Base-by-base conservation (phyloP, 352 stramenopile genomes). In the Globisporangium spiculum region DNA sequence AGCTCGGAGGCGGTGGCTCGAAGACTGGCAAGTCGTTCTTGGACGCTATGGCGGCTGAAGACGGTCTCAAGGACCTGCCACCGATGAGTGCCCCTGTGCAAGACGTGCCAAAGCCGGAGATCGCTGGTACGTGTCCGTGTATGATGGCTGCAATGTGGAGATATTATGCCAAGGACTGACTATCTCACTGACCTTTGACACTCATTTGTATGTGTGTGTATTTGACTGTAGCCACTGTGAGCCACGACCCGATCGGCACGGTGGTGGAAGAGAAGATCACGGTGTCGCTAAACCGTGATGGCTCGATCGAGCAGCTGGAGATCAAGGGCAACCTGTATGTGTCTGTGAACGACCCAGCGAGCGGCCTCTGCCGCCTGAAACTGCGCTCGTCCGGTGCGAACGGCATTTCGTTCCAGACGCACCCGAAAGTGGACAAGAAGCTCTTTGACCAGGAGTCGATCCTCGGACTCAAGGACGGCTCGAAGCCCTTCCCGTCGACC, bases 221-320 rank as follows among this genome's bases (percentile, higher is more conserved):
- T 32, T 32, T 22, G 20, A 32, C 8, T 67, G 9, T 34, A 74
- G 78, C 75, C 38, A 83, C 81, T 14, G 86, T 94, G 60, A 94
- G 83, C 71, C 76, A 88, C 69, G 88, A 96, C 65, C 88, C 88
- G 6, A 90, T 96, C 66, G 85, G 85, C 50, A 83, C 84, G 4
- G 84, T 93, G 24, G 87, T 96, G 1, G 88, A 96, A 54, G 88
- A 96, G 71, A 96, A 96, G 68, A 91, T 96, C 65, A 93, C 84
- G 55, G 88, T 96, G 22, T 68, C 88, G 66, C 69, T 96, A 38
- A 94, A 87, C 46, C 88, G 88, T 63, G 88, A 96, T 56, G 88
- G 88, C 24, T 78, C 85, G 46, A 71, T 94, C 26, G 86, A 96
- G 73, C 88, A 96, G 70, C 70, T 96, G 18, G 88, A 96, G 71